These are phyloP conservation scores for Umbelopsis sp. DNA, from an alignment of 371 early-diverging fungal species.

Conservation along the genomic window DNA sequence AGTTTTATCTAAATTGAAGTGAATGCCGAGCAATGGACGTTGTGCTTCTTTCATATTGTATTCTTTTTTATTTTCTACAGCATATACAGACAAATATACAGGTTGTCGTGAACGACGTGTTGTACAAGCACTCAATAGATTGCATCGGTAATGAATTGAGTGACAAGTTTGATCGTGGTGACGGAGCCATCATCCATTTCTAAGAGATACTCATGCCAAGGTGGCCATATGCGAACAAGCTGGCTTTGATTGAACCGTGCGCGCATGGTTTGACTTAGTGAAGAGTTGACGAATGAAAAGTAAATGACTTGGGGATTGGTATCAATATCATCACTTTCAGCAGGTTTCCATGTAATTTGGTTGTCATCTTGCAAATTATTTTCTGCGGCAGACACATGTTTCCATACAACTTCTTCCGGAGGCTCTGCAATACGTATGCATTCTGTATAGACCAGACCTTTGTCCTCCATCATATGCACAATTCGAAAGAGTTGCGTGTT, in stretches of 20 bases:
- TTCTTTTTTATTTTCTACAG: not conserved
- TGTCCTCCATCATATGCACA: not conserved
- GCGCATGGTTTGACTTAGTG: not conserved
- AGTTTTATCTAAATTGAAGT: too few species aligned
- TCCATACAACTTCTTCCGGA: conserved; percentile 5
- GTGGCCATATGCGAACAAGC: conserved; percentile 5
- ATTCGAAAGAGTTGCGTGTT: conserved; percentile 9
- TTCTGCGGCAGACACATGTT: not conserved
- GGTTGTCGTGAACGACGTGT: not conserved
- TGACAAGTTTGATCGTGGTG: conserved; percentile 5
- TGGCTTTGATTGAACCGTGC: conserved; percentile 1
- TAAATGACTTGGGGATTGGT: not conserved
- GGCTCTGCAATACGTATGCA: not conserved
- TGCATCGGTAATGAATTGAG: conserved; percentile 12
- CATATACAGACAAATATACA: conserved; percentile 13
- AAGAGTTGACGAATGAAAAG: conserved; percentile 1
- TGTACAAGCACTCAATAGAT: not conserved
- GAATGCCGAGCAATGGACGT: too few species aligned
- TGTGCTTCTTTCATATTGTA: not conserved
- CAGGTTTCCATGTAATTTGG: not conserved
- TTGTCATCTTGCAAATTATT: not conserved
- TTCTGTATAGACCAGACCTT: not conserved
- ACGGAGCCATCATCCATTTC: conserved; percentile 6
- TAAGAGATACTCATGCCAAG: conserved; percentile 6
- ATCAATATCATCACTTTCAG: not conserved